Conservation (phyloP, 495 filamentous ascomycete species). For the Hypoxylon fuscum region DNA sequence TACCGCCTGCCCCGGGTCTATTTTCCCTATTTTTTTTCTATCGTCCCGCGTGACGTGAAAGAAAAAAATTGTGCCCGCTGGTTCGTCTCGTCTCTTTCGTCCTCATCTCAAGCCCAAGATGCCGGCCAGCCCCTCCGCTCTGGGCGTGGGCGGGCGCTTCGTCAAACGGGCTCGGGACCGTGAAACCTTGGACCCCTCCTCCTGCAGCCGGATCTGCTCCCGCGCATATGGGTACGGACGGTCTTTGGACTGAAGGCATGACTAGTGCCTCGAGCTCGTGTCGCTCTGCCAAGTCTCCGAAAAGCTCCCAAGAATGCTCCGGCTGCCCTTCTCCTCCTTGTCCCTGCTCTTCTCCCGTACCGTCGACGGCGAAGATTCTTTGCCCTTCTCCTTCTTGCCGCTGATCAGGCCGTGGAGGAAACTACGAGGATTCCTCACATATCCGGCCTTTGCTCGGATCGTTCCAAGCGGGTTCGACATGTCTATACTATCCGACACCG, state of each 20-base stretch:
- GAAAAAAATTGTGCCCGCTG: too few relatives aligned
- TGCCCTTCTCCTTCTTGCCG: slow-evolving; percentile 49
- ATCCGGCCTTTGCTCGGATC: slow-evolving; percentile 49
- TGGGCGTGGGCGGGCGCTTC: slow-evolving; percentile 15
- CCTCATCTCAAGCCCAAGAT: slow-evolving; percentile 29
- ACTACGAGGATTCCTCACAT: slow-evolving; percentile 51
- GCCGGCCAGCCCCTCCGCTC: slow-evolving; percentile 12
- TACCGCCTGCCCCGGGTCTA: slow-evolving; percentile 13
- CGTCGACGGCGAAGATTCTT: slow-evolving; percentile 34
- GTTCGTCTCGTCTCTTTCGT: neutral
- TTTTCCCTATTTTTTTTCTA: slow-evolving; percentile 11
- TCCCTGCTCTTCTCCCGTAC: slow-evolving; percentile 44
- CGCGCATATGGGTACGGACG: slow-evolving; percentile 8
- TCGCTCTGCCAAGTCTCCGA: slow-evolving; percentile 45
- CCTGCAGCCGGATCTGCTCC: slow-evolving; percentile 5
- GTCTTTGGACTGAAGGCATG: slow-evolving; percentile 25
- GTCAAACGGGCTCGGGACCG: slow-evolving; percentile 18
- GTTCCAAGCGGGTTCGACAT: slow-evolving; percentile 45
- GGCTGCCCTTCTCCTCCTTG: slow-evolving; percentile 46
- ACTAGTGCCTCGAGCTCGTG: slow-evolving; percentile 45
- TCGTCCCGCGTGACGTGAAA: slow-evolving; percentile 1
- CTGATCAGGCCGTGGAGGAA: slow-evolving; percentile 60
- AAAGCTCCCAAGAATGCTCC: slow-evolving; percentile 42
- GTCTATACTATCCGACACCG: slow-evolving; percentile 51
- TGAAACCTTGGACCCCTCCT: slow-evolving; percentile 1